These are phyloP conservation scores for Fusarium sp. DNA, from an alignment of 2,329 filamentous ascomycete species.

Conservation along the genomic window DNA sequence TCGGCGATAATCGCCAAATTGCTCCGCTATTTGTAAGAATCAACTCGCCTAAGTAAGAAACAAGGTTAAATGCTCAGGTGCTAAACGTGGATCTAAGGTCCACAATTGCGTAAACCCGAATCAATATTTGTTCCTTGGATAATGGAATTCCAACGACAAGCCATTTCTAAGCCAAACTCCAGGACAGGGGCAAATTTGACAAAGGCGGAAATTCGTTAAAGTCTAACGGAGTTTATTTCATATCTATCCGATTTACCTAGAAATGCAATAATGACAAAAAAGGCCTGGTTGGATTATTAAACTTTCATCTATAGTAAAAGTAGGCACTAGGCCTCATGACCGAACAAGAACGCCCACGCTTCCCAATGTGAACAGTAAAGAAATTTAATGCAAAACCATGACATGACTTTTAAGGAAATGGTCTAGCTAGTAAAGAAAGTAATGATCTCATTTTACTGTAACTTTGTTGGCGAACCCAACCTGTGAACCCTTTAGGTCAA, in stretches of 20 bases:
- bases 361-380: constrained; percentile 38
- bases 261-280: constrained; percentile 9
- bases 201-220: constrained; percentile 1
- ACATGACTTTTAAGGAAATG: neutral
- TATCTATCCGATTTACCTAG: neutral
- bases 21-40: neutral
- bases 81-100: neutral
- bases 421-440: neutral
- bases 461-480: constrained; percentile 60
- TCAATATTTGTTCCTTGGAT: neutral
- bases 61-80: neutral
- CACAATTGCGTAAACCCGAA: neutral
- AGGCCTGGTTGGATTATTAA: constrained; percentile 20
- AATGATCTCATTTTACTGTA: constrained; percentile 18
- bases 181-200: constrained; percentile 5
- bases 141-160: constrained; percentile 13
- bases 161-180: neutral
- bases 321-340: constrained; percentile 15
- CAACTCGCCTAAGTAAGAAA: neutral
- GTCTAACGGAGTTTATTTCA: constrained; percentile 15
- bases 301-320: constrained; percentile 33
- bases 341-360: constrained; percentile 41
- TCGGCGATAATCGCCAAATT: neutral
- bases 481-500: constrained; percentile 52
- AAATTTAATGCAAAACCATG: neutral